Evolutionary conservation across 176 grass and related monocot species (phyloP), one percentile per base, ranked within the genome.

Genomic region (Juncus effusus): DNA sequence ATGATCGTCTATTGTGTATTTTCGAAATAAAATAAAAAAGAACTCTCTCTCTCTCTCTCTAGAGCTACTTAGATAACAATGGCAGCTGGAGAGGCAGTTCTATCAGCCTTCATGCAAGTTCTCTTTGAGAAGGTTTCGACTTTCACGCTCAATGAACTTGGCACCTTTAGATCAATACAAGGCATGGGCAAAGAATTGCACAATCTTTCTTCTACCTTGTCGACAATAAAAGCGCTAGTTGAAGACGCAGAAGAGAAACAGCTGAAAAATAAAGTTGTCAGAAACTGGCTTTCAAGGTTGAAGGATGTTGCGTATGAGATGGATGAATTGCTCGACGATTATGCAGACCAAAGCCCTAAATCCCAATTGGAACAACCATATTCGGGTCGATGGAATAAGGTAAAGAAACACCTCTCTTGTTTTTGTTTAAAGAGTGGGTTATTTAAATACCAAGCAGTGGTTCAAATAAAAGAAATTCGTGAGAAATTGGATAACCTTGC

Each of bases 211-310:
- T 67, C 74, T 78, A 87, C 54, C 5, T 19, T 87, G 57, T 84
- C 63, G 0, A 70, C 42, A 35, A 77, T 95, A 69, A 74, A 81
- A 63, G 75, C 63, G 11, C 62, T 84, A 65, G 72, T 95, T 39
- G 86, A 95, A 84, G 90, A 90, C 81, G 86, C 83, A 2, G 83
- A 90, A 56, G 83, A 86, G 54, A 63, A 41, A 62, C 90, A 90
- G 65, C 50, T 90, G 5, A 84, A 63, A 57, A 83, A 95, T 69
- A 82, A 74, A 45, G 59, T 37, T 3, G 62, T 87, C 14, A 71
- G 60, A 38, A 55, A 16, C 35, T 95, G 90, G 90, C 90, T 95
- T 52, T 70, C 59, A 3, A 81, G 79, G 66, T 75, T 86, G 51
- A 90, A 84, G 71, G 83, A 79, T 72, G 61, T 84, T 35, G 80